A percentile compares a stretch with the other conserved stretches of the same genome.
These are phyloP conservation scores for Aspergillus quadricinctus DNA, from an alignment of 2,329 filamentous ascomycete species.

Conservation along the genomic window DNA sequence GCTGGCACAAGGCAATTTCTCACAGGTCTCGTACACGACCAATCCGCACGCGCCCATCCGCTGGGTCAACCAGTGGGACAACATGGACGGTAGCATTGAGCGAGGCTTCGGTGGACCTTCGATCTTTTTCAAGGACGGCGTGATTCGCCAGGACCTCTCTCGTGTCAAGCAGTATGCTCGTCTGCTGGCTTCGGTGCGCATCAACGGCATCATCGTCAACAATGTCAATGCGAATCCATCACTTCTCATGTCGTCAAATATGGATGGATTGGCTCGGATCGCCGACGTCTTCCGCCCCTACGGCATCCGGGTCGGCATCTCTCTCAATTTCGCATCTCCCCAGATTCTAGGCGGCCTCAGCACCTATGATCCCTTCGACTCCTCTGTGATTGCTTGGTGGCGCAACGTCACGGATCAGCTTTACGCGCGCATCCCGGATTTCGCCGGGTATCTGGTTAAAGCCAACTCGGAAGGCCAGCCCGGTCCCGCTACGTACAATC, in stretches of 20 bases:
- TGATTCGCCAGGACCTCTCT: slow-evolving; percentile 54
- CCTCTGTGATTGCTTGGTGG: slow-evolving; percentile 61
- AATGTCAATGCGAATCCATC: slow-evolving; percentile 67
- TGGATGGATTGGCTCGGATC: slow-evolving; percentile 58
- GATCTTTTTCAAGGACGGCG: slow-evolving; percentile 61
- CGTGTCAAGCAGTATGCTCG: slow-evolving; percentile 61
- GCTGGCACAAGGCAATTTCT: slow-evolving; percentile 57
- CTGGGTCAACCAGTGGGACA: slow-evolving; percentile 73
- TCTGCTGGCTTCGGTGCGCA: slow-evolving; percentile 60
- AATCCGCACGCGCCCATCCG: slow-evolving; percentile 60
- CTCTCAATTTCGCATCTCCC: slow-evolving; percentile 66
- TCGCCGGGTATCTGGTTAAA: slow-evolving; percentile 67
- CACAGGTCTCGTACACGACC: slow-evolving; percentile 44
- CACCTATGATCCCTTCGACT: slow-evolving; percentile 63
- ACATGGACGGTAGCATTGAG: slow-evolving; percentile 63
- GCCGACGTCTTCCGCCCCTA: slow-evolving; percentile 64
- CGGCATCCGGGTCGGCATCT: slow-evolving; percentile 61
- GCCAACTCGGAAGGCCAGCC: slow-evolving; percentile 70
- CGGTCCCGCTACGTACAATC: slow-evolving; percentile 64
- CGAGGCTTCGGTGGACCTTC: slow-evolving; percentile 64
- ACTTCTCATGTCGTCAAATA: slow-evolving; percentile 53
- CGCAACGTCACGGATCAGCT: slow-evolving; percentile 54
- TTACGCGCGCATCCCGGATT: slow-evolving; percentile 60
- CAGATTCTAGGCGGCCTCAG: slow-evolving; percentile 51
- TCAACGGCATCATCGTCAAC: slow-evolving; percentile 66